Evolutionary conservation across 495 filamentous ascomycete species (phyloP).

Genomic region (Penicillium odoratum): DNA sequence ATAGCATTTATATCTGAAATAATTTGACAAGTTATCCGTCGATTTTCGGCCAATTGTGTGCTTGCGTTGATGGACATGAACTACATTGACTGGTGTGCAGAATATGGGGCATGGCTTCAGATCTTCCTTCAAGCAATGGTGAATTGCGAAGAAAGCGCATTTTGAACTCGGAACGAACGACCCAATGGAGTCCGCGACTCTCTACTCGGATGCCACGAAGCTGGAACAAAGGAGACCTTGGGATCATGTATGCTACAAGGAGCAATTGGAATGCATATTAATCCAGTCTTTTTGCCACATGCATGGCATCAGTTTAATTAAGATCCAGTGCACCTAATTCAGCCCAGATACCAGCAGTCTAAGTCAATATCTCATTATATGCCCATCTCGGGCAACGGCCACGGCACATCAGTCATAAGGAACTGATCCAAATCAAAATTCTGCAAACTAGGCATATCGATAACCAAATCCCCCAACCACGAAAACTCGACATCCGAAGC

Average conservation of each 20-base stretch:
- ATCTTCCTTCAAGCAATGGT: conserved; percentile 3
- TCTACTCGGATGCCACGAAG: conserved; percentile 19
- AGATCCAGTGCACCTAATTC: too few relatives aligned
- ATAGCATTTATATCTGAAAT: too few relatives aligned
- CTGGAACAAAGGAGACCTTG: conserved; percentile 23
- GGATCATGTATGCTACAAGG: conserved; percentile 19
- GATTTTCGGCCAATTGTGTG: too few relatives aligned
- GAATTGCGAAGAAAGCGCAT: conserved; percentile 4
- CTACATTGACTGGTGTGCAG: too few relatives aligned
- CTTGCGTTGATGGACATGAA: too few relatives aligned
- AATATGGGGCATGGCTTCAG: too few relatives aligned
- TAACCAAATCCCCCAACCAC: conserved; percentile 46
- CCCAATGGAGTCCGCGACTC: conserved; percentile 10
- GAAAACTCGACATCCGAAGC: conserved; percentile 34
- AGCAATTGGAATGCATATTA: conserved; percentile 1
- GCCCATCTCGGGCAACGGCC: conserved; percentile 34
- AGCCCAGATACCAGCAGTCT: too few relatives aligned
- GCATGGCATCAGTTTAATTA: too few relatives aligned
- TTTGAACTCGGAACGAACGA: conserved; percentile 1
- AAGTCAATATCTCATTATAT: conserved; percentile 14
- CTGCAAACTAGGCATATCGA: conserved; percentile 47
- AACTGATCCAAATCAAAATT: conserved; percentile 48
- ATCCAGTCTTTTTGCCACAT: too few relatives aligned
- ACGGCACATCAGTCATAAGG: conserved; percentile 32
- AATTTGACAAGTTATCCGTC: too few relatives aligned